phyloP scores from a whole-genome alignment of 352 stramenopile species.

The Blastocystis sp. region DNA sequence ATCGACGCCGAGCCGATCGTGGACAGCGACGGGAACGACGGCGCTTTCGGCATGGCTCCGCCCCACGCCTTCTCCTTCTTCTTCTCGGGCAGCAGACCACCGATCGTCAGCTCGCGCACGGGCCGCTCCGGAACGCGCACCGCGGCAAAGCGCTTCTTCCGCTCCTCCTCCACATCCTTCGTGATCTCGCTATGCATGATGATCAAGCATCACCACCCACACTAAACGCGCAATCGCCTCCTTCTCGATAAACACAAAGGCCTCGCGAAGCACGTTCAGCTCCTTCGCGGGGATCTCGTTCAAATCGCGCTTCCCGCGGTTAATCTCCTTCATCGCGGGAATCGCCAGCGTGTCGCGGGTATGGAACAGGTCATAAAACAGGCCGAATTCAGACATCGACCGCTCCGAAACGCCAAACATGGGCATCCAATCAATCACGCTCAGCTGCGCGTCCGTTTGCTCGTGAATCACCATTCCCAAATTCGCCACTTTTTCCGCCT shows the following conservation, averaged over 20 bases:
- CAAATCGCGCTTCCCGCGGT: slow-evolving; percentile 4
- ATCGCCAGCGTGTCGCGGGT: not conserved
- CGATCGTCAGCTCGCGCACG: not conserved
- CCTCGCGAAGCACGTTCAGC: slow-evolving; percentile 35
- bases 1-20: not conserved
- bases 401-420: not conserved
- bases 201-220: not conserved
- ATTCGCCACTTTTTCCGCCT: not conserved
- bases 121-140: not conserved
- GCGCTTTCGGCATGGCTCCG: not conserved
- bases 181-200: not conserved
- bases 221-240: not conserved
- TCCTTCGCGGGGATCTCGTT: slow-evolving; percentile 1
- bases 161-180: not conserved
- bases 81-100: not conserved
- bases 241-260: not conserved
- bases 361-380: slow-evolving; percentile 43
- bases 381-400: slow-evolving; percentile 1
- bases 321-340: not conserved
- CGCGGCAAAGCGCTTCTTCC: not conserved
- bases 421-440: not conserved
- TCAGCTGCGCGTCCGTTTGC: not conserved
- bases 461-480: not conserved
- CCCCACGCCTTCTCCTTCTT: slow-evolving; percentile 10
- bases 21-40: slow-evolving; percentile 1